A percentile compares a stretch with the other conserved stretches of the same genome.
phyloP scores from a whole-genome alignment of 2,329 filamentous ascomycete genomes.

The Camillea tinctor region DNA sequence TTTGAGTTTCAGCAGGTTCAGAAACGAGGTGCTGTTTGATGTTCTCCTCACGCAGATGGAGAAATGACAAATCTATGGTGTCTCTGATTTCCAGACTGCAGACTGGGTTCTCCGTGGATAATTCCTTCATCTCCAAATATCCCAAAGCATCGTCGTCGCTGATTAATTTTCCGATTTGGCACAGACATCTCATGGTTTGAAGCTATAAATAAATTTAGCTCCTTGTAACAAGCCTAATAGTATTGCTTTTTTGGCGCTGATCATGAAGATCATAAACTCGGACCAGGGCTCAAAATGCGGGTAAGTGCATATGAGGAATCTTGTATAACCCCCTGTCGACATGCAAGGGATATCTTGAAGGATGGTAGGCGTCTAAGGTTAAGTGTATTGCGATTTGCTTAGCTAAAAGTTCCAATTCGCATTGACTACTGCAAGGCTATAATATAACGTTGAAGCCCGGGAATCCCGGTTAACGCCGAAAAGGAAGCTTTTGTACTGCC shows the following conservation, averaged over 20 bases:
- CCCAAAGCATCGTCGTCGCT: neutral
- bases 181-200: neutral
- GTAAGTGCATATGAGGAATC: neutral
- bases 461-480: neutral
- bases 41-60: neutral
- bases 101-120: neutral
- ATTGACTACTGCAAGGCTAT: neutral
- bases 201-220: neutral
- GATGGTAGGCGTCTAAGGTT: neutral
- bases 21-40: neutral
- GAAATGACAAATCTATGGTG: neutral
- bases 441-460: neutral
- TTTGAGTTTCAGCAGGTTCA: neutral
- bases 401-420: neutral
- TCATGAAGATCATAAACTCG: neutral
- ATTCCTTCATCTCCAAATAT: neutral
- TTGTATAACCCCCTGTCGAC: neutral
- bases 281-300: neutral
- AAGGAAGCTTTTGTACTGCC: neutral
- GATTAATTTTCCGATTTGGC: neutral
- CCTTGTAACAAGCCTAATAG: neutral
- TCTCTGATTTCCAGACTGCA: neutral
- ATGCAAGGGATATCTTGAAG: neutral
- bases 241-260: neutral
- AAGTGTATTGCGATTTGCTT: neutral